Base-by-base conservation (phyloP, 768 basidiomycete genomes). In the Mycena sanguinolenta region DNA sequence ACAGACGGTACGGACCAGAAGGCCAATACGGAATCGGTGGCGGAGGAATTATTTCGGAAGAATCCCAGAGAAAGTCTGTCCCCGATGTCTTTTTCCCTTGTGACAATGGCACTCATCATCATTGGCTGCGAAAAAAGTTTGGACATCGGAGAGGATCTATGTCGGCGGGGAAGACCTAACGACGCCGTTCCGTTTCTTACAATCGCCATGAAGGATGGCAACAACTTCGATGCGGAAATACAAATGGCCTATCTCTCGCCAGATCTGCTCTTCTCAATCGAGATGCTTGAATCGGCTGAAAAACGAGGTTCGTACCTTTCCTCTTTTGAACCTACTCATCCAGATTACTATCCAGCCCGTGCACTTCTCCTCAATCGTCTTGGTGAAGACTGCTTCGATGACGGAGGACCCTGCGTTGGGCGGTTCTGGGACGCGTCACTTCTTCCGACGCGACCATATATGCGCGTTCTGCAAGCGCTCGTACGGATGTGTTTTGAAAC, bases 161-260 rank as follows among this genome's bases (percentile, higher is more conserved):
- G 80, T 67, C 71, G 77, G 23, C 75, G 71, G 62, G 63, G 78
- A 21, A 80, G 78, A 57, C 80, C 80, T 8, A 58, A 77, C 23
- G 71, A 84, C 58, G 83, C 83, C 0, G 53, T 81, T 5, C 84
- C 85, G 0, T 85, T 83, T 65, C 77, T 86, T 7, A 50, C 75
- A 25, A 80, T 80, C 64, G 84, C 85, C 0, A 74, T 86, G 70
- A 74, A 84, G 55, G 84, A 85, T 70, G 71, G 70, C 0, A 77
- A 83, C 64, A 85, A 85, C 65, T 72, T 85, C 13, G 84, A 85
- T 66, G 84, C 83, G 3, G 77, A 73, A 28, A 77, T 85, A 10
- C 79, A 82, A 63, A 57, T 80, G 36, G 81, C 82, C 1, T 83
- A 81, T 70, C 75, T 84, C 16, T 71, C 75, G 44, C 78, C 79